These are phyloP conservation scores for Neurospora sp. DNA, from an alignment of 495 filamentous ascomycete genomes.

Conservation along the genomic window DNA sequence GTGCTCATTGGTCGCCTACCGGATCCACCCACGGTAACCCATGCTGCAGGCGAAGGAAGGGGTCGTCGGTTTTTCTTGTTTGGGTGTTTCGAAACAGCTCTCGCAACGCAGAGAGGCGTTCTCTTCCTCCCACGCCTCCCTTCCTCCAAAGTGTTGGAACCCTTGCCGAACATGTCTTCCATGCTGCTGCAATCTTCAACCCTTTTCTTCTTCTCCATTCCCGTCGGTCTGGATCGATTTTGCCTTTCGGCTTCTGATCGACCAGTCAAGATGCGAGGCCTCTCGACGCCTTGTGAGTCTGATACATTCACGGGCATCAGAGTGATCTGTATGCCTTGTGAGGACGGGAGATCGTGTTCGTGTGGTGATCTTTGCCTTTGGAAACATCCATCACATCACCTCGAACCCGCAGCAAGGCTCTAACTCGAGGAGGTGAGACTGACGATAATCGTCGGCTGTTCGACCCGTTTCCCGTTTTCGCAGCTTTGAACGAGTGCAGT, in stretches of 20 bases:
- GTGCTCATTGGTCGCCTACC: conserved; percentile 16
- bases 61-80: background rate
- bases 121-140: background rate
- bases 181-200: background rate
- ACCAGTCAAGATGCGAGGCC: background rate
- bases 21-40: background rate
- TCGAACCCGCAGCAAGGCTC: background rate
- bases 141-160: background rate
- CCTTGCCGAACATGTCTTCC: background rate
- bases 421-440: background rate
- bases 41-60: conserved; percentile 6
- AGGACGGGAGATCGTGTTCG: background rate
- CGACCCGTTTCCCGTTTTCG: background rate
- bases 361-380: background rate
- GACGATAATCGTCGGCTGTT: background rate
- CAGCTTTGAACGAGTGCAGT: background rate
- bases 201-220: background rate
- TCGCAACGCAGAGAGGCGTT: background rate
- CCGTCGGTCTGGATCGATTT: background rate
- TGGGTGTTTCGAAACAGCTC: conserved; percentile 25
- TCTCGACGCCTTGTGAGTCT: background rate
- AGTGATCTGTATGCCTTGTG: background rate
- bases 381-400: background rate
- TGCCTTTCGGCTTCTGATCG: background rate
- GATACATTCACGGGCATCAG: background rate